A percentile compares a stretch with the other conserved stretches of the same genome.
These are phyloP conservation scores for Fomitopsis pulvina DNA, from an alignment of 768 basidiomycete genomes.

Conservation along the genomic window DNA sequence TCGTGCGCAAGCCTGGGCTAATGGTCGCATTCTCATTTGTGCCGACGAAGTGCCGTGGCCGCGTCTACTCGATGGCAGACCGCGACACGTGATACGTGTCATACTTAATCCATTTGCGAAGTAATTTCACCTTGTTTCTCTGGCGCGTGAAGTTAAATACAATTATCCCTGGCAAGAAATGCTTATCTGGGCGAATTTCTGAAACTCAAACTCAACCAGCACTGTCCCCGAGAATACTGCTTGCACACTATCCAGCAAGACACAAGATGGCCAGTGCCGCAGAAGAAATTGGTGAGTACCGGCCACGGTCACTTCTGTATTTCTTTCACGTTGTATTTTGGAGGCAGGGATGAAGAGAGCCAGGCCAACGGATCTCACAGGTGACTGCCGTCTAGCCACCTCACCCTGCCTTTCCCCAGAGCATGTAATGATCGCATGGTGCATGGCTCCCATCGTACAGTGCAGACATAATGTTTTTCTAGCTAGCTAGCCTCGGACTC, in stretches of 20 bases:
- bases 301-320: conserved; percentile 1
- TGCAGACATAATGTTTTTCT: conserved; percentile 39
- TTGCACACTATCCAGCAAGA: background rate
- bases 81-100: too few species aligned
- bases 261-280: conserved; percentile 12
- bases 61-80: too few species aligned
- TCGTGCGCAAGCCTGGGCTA: too few species aligned
- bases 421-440: conserved; percentile 57
- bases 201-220: too few species aligned
- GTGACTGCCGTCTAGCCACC: conserved; percentile 11
- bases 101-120: too few species aligned
- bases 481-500: conserved; percentile 53
- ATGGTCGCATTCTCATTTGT: too few species aligned
- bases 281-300: conserved; percentile 16
- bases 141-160: too few species aligned
- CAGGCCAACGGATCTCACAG: conserved; percentile 11
- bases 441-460: conserved; percentile 38
- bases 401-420: conserved; percentile 34
- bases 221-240: too few species aligned
- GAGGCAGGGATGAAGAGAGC: conserved; percentile 17
- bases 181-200: too few species aligned
- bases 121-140: too few species aligned
- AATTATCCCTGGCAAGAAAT: too few species aligned
- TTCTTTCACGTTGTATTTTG: conserved; percentile 14
- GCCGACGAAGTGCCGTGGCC: too few species aligned